Conservation (phyloP, 257 asterid species). For the Nicotiana tabacum region DNA sequence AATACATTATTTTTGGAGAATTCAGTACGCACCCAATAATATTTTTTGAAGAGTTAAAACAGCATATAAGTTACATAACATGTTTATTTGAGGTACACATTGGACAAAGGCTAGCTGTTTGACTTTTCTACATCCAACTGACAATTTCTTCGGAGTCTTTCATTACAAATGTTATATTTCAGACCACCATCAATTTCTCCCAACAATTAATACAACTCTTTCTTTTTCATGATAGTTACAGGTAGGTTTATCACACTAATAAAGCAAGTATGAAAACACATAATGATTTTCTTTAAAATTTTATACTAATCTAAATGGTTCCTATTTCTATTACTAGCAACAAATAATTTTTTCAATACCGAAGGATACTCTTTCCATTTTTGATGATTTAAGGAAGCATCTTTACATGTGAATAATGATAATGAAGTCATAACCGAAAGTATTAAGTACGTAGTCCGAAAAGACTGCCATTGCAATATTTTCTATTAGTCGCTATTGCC, state of each 20-base stretch:
- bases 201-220: not conserved
- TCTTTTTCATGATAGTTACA: not conserved
- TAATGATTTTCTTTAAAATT: no score
- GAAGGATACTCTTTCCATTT: no score
- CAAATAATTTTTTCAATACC: no score
- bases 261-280: no score
- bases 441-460: not conserved
- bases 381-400: no score
- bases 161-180: not conserved
- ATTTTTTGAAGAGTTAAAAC: no score
- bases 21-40: fast-evolving
- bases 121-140: not conserved
- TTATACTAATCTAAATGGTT: no score
- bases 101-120: not conserved
- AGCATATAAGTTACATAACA: no score
- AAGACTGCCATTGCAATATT: not conserved
- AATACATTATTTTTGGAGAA: no score
- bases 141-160: not conserved
- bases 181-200: not conserved
- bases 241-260: not conserved
- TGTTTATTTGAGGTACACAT: no score
- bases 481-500: not conserved
- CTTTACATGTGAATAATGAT: not conserved
- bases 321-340: no score
- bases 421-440: not conserved